Evolutionary conservation across 257 asterid species (phyloP), one percentile per base, ranked within the genome.

Genomic region (Fraxinus excelsior): DNA sequence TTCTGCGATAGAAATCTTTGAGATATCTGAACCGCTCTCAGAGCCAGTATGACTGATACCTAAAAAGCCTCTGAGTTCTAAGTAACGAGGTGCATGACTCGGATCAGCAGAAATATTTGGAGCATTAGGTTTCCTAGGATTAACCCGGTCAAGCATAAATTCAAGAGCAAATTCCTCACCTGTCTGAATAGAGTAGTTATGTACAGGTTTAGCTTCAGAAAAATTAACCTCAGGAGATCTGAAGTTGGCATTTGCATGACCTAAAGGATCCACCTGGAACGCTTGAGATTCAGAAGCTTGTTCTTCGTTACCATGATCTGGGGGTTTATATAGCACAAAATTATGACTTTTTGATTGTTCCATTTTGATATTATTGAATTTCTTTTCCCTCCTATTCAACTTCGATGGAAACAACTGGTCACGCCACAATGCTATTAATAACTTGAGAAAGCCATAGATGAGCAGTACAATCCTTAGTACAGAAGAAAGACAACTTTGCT

Each of bases 101-200:
- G 94, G 89, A 86, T 90, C 92, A 73, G 90, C 91, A 60, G 87
- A 74, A 75, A 72, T 69, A 77, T 79, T 88, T 64, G 96, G 87
- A 72, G 73, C 77, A 78, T 81, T 80, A 60, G 93, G 86, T 76
- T 81, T 82, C 87, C 82, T 84, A 26, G 90, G 88, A 84, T 88
- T 91, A 78, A 88, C 90, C 44, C 94, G 81, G 75, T 92, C 97
- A 21, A 86, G 97, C 97, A 94, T 92, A 83, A 94, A 94, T 80
- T 94, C 97, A 51, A 91, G 90, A 67, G 97, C 83, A 78, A 94
- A 94, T 86, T 92, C 98, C 84, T 94, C 98, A 53, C 98, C 98
- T 26, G 98, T 94, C 86, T 87, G 97, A 79, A 94, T 87, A 46
- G 98, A 92, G 88, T 76, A 92, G 83, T 94, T 91, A 65, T 42